Evolutionary conservation across 225 moss, liverwort and hornwort species (phyloP).

Genomic region (Polytrichum commune): DNA sequence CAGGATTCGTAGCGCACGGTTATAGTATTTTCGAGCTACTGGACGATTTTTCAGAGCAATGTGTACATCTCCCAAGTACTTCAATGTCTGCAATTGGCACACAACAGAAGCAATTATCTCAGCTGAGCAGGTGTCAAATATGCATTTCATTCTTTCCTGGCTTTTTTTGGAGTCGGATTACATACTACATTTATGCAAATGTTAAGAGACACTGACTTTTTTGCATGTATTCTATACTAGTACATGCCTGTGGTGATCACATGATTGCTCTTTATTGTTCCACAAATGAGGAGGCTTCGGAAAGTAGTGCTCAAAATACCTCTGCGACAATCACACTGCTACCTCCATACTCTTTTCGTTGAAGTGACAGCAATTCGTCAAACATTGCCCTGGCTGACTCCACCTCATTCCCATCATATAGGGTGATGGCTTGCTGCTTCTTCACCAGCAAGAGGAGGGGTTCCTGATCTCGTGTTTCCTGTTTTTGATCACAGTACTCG

Average conservation of each 20-base stretch:
- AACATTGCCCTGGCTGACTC: constrained; percentile 54
- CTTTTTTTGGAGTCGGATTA: too few species aligned
- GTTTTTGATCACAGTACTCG: constrained; percentile 36
- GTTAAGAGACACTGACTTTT: too few species aligned
- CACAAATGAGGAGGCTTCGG: background rate
- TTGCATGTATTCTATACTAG: too few species aligned
- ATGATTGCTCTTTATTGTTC: too few species aligned
- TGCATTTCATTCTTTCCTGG: too few species aligned
- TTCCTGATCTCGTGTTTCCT: constrained; percentile 37
- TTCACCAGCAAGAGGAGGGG: constrained; percentile 60
- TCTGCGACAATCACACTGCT: constrained; percentile 72
- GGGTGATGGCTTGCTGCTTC: constrained; percentile 75
- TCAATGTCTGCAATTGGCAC: constrained; percentile 28
- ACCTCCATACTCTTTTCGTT: constrained; percentile 70
- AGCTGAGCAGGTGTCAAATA: too few species aligned
- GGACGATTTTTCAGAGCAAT: constrained; percentile 33
- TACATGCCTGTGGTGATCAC: too few species aligned
- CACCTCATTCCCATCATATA: constrained; percentile 58
- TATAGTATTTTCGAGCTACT: constrained; percentile 36
- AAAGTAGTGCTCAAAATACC: constrained; percentile 20
- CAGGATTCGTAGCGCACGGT: constrained; percentile 37
- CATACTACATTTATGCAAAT: too few species aligned
- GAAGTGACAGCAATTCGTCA: constrained; percentile 68
- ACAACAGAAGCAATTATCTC: too few species aligned
- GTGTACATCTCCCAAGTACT: constrained; percentile 54